Conservation (phyloP, 257 asterid species). For the Scutellaria barbata region DNA sequence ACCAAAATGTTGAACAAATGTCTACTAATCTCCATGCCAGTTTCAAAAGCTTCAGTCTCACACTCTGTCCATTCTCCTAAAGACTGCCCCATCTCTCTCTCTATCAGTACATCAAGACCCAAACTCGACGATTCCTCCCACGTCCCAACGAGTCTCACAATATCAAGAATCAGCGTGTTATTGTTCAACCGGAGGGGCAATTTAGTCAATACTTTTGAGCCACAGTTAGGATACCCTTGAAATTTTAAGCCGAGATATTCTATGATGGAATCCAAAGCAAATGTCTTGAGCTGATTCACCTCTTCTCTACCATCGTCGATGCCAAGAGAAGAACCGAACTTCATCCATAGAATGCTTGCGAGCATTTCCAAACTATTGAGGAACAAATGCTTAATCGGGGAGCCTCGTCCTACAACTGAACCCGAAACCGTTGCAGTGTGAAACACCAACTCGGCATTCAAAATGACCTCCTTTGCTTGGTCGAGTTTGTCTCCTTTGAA, state of each 20-base stretch:
- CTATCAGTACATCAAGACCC: constrained; percentile 61
- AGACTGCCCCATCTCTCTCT: constrained; percentile 69
- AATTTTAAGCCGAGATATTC: constrained; percentile 65
- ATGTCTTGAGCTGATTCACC: constrained; percentile 49
- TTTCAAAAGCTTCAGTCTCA: constrained; percentile 61
- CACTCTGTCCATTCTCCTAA: constrained; percentile 69
- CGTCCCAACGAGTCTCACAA: constrained; percentile 60
- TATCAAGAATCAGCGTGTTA: constrained; percentile 55
- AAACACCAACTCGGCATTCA: constrained; percentile 67
- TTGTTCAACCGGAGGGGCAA: constrained; percentile 57
- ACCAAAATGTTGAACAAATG: constrained; percentile 60
- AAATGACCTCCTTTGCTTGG: constrained; percentile 61
- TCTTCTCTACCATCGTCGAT: constrained; percentile 51
- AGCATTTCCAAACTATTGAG: constrained; percentile 73
- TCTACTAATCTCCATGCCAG: constrained; percentile 62
- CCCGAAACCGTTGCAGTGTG: constrained; percentile 45
- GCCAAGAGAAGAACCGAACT: constrained; percentile 56
- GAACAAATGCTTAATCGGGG: constrained; percentile 60
- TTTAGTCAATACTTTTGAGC: constrained; percentile 48
- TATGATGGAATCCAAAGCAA: constrained; percentile 67
- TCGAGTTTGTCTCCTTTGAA: constrained; percentile 60
- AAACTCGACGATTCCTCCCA: constrained; percentile 66
- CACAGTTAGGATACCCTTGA: constrained; percentile 45
- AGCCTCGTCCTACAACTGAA: constrained; percentile 43
- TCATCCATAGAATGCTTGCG: constrained; percentile 67